Base-by-base conservation (phyloP, 371 early-diverging fungal species). In the Mucor irregularis region DNA sequence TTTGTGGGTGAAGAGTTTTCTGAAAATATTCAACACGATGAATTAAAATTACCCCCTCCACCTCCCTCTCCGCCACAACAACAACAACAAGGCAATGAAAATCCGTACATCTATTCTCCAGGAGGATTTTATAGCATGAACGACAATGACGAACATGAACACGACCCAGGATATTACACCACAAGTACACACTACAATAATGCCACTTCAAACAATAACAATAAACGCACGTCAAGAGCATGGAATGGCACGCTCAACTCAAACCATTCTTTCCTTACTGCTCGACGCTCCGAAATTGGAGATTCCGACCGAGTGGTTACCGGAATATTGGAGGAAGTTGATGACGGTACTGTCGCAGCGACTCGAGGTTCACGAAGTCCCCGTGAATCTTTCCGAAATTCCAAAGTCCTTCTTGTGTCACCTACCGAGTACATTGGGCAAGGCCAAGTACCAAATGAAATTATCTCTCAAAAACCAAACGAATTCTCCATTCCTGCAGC, bases 381-480 rank as follows among this genome's bases (percentile, higher is more conserved):
- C 9, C 68, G 65, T 28, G 59, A 53, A 37, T 71, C 71, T n/a
- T 37, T 56, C 19, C 67, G 69, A 19, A 58, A 61, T 55, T 69
- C 66, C 31, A 73, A 73, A 40, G 53, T 54, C 30, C 34, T 66
- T 22, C 19, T 68, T 22, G 53, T 55, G n/a, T 45, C 58, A 35
- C 45, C 53, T 9, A 42, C 40, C 2, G 61, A 66, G 5, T 40
- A 44, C 10, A 30, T 25, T 38, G 50, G 61, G 11, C 57, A 48
- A 31, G 68, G 66, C 2, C 74, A 73, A 49, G 61, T 69, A 24
- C 74, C 74, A 5, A 73, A 76, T 45, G 74, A 76, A 37, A 58
- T 71, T 3, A 26, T 62, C 5, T 52, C 61, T 14, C 77, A 76
- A 24, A 76, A 76, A 30, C 77, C 77, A 17, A 76, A 76, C 35